Evolutionary conservation across 148 eudicot genomes (phyloP).

Genomic region (Rhododendron molle): DNA sequence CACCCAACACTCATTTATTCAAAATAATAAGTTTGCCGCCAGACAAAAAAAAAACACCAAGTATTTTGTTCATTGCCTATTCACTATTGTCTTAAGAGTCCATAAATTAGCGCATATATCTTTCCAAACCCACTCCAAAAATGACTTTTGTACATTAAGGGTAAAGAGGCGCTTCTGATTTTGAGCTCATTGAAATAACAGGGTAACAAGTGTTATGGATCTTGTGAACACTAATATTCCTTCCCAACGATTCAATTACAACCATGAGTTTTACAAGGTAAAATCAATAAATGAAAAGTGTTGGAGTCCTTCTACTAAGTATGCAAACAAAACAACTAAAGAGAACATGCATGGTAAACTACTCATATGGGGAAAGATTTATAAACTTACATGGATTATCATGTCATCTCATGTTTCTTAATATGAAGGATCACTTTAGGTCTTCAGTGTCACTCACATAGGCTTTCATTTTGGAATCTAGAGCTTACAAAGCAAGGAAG

Average conservation of each 20-base stretch:
- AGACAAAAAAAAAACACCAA: neutral
- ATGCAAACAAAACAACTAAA: too few relatives aligned
- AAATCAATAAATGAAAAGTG: neutral
- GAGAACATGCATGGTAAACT: neutral
- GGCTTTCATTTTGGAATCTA: conserved; percentile 99
- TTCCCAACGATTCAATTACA: neutral
- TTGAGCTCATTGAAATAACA: neutral
- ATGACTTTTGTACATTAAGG: neutral
- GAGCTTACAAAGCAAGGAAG: conserved; percentile 59
- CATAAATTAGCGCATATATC: neutral
- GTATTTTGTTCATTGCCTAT: neutral
- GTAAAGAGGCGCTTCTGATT: neutral
- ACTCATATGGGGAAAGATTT: neutral
- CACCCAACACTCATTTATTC: neutral
- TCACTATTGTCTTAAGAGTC: neutral
- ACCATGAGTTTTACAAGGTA: neutral
- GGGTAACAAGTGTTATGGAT: neutral
- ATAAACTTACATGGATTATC: conserved; percentile 72
- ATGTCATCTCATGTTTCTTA: conserved; percentile 98
- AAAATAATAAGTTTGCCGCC: neutral
- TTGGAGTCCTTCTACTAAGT: neutral
- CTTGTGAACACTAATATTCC: neutral
- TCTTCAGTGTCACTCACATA: conserved; percentile 13
- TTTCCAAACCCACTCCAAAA: neutral
- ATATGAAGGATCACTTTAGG: conserved; percentile 27